A percentile compares a stretch with the other conserved stretches of the same genome.
Evolutionary conservation across 169 alveolate genomes (phyloP).

Genomic region (Sarcocystis neurona): DNA sequence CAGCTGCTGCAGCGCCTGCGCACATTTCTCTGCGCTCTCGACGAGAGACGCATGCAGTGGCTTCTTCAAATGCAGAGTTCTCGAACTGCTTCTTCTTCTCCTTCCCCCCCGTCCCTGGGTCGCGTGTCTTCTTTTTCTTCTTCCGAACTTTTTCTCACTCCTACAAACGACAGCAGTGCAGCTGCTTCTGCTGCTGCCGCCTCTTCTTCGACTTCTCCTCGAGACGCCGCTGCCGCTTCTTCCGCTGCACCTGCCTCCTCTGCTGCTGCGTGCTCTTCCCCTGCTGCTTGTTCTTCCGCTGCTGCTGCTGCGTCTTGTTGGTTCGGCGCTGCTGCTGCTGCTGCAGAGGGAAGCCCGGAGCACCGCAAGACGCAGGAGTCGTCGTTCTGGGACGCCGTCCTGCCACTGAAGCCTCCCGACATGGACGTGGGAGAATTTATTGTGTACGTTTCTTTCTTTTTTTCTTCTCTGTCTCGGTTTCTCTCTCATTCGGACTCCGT

Average conservation of each 20-base stretch:
- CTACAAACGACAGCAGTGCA: not conserved
- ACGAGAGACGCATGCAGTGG: not conserved
- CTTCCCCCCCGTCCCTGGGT: not conserved
- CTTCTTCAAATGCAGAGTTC: not conserved
- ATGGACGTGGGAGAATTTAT: conserved; percentile 44
- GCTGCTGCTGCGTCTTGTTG: not conserved
- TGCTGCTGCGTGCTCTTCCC: not conserved
- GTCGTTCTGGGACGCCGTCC: conserved; percentile 39
- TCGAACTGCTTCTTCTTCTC: not conserved
- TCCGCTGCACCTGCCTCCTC: not conserved
- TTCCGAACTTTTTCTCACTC: too few relatives aligned
- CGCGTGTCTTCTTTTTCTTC: too few relatives aligned
- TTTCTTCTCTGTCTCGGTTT: not conserved
- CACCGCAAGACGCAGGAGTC: not conserved
- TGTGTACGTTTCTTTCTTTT: not conserved
- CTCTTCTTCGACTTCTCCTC: too few relatives aligned
- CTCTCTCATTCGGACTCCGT: not conserved
- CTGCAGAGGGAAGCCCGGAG: not conserved
- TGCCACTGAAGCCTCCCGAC: conserved; percentile 24
- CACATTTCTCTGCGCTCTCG: not conserved
- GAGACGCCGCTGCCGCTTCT: not conserved
- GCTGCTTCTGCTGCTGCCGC: not conserved
- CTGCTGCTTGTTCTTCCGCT: conserved; percentile 6
- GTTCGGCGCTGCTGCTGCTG: not conserved
- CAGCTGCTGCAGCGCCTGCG: not conserved